Base-by-base conservation (phyloP, 768 basidiomycete genomes). In the Amanita pallidorosea region DNA sequence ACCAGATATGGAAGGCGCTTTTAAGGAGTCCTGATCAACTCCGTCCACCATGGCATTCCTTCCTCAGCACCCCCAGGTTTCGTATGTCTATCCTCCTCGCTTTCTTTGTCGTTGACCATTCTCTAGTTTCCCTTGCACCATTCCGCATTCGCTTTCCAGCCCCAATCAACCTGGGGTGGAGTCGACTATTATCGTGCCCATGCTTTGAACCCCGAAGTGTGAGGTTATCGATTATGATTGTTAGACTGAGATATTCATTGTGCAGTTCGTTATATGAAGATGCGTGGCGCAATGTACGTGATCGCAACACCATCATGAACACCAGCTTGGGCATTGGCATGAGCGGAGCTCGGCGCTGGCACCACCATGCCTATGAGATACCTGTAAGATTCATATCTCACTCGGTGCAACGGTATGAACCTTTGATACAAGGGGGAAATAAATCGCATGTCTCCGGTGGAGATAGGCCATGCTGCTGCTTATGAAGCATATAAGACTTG, bases 391-490 rank as follows among this genome's bases (percentile, higher is more conserved):
- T 29, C 37, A 37, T 40, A 17, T 25, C 45, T 35, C 15, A 37
- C 37, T 44, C 47, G 37, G 31, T 35, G 7, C 35, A 37, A 18
- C 36, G 48, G 49, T 41, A 45, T 49, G 50, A 23, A 44, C 40
- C 7, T 47, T 27, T 47, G 25, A 23, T 36, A 18, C 47, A 45
- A 84, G 81, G 72, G 75, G 35, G 76, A 78, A 51, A 62, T 81
- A 15, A 64, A 62, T 47, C 62, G 65, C 38, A 68, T 86, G 65
- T 62, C 69, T 5, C 80, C 85, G 1, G 58, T 65, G 15, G 83
- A 87, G 52, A 73, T 89, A 15, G 87, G 87, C 1, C 76, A 82
- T 56, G 87, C 86, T 4, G 85, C 85, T 8, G 85, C 83, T 2
- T 88, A 85, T 60, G 85, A 88, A 62, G 84, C 85, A 0, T 81